A percentile compares a stretch with the other conserved stretches of the same genome.
Conservation (phyloP, 2,329 filamentous ascomycete genomes). For the Colletotrichum ledebouriae region DNA sequence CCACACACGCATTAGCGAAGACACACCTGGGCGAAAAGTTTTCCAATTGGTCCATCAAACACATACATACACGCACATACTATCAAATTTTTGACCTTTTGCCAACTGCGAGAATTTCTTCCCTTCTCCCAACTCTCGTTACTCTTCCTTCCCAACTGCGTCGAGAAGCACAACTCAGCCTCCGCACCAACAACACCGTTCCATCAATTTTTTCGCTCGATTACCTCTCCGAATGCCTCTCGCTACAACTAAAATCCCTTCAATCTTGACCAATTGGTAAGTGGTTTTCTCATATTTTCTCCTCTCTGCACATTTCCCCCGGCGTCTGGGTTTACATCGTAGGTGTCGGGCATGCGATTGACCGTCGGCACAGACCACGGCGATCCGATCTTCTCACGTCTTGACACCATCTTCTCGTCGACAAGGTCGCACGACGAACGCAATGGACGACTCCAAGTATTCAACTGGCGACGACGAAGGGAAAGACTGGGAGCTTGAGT, state of each 20-base stretch:
- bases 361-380: not conserved
- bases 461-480: not conserved
- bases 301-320: not conserved
- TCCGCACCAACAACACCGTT: not conserved
- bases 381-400: not conserved
- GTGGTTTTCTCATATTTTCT: too few relatives aligned
- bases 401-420: not conserved
- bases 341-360: not conserved
- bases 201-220: not conserved
- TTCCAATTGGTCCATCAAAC: not conserved
- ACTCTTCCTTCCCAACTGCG: conserved; percentile 5
- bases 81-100: not conserved
- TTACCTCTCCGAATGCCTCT: not conserved
- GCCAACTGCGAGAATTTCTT: not conserved
- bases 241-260: too few relatives aligned
- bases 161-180: not conserved
- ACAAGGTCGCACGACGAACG: not conserved
- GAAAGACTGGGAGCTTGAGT: conserved; percentile 18
- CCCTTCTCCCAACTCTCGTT: not conserved
- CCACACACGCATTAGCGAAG: conserved; percentile 37
- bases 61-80: not conserved
- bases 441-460: conserved; percentile 20
- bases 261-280: conserved; percentile 6
- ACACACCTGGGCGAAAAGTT: conserved; percentile 7
- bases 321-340: not conserved